Evolutionary conservation across 2,329 filamentous ascomycete genomes (phyloP).

Genomic region (Fusarium xyrophilum): DNA sequence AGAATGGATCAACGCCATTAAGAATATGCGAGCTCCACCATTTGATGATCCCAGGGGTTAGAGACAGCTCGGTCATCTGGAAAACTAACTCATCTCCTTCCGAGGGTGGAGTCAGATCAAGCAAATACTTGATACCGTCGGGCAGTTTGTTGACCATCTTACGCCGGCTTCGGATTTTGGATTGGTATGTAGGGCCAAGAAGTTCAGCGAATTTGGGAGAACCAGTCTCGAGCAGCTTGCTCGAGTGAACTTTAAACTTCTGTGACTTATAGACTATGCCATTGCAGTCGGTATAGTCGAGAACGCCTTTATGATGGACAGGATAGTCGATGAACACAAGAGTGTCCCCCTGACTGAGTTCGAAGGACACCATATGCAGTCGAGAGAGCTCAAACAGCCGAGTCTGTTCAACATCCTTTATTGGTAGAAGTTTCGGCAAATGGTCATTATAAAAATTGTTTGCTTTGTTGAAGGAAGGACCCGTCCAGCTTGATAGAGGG

Average conservation of each 20-base stretch:
- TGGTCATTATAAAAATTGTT: background rate
- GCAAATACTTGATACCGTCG: constrained; percentile 60
- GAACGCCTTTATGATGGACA: constrained; percentile 20
- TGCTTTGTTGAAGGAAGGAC: constrained; percentile 32
- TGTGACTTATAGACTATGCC: constrained; percentile 46
- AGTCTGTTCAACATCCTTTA: constrained; percentile 24
- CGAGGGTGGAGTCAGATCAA: constrained; percentile 68
- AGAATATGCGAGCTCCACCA: constrained; percentile 57
- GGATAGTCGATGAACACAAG: constrained; percentile 54
- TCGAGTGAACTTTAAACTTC: constrained; percentile 54
- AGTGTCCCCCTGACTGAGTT: constrained; percentile 51
- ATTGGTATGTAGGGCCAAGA: constrained; percentile 53
- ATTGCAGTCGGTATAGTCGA: constrained; percentile 45
- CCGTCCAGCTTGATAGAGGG: constrained; percentile 22
- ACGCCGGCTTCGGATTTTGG: constrained; percentile 48
- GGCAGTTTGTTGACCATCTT: constrained; percentile 47
- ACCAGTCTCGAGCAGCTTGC: constrained; percentile 54
- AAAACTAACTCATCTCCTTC: constrained; percentile 70
- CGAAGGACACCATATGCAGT: constrained; percentile 39
- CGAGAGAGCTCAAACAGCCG: constrained; percentile 41
- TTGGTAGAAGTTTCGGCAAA: constrained; percentile 14
- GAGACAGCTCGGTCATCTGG: constrained; percentile 63
- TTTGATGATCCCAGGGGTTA: constrained; percentile 60
- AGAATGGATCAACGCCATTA: constrained; percentile 42
- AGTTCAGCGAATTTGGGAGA: constrained; percentile 57